Evolutionary conservation across 2,329 filamentous ascomycete species (phyloP), one percentile per base, ranked within the genome.

Genomic region (Dactylellina sp.): DNA sequence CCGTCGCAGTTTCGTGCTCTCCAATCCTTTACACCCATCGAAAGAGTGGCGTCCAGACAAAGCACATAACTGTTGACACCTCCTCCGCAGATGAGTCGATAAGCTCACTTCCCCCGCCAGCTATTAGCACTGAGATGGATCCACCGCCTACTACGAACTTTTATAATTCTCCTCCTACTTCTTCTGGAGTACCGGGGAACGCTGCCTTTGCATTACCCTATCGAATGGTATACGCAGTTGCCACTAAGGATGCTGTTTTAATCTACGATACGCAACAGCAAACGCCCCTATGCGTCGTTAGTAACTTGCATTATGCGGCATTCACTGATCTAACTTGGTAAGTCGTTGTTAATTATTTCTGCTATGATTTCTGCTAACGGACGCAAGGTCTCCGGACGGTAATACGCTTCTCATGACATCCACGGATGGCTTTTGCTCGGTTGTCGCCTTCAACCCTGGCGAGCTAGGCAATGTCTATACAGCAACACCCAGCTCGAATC

Each of bases 181-280:
- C 85, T 2, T 81, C 83, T 5, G 70, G 79, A 28, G 83, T 83
- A 1, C 84, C 84, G 16, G 77, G 80, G 0, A 88, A 86, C 65
- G 85, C 91, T 20, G 90, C 90, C 0, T 98, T 99, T 81, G 87
- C 89, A 1, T 83, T 99, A 47, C 91, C 93, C 0, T 98, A 99
- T 81, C 89, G 95, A 24, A 93, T 99, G 84, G 87, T 99, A 0
- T 99, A 98, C 82, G 95, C 94, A 2, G 94, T 99, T 39, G 96
- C 95, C 6, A 99, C 95, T 0, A 94, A 98, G 80, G 95, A 99
- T 82, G 91, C 95, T 0, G 91, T 99, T 2, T 84, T 97, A 46
- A 86, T 99, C 20, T 99, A 99, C 80, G 95, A 99, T 81, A 99
- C 95, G 0, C 95, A 99, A 80, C 95, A 99, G 80, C 91, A 93